Conservation (phyloP, 768 basidiomycete species). For the Tulasnella sp. region DNA sequence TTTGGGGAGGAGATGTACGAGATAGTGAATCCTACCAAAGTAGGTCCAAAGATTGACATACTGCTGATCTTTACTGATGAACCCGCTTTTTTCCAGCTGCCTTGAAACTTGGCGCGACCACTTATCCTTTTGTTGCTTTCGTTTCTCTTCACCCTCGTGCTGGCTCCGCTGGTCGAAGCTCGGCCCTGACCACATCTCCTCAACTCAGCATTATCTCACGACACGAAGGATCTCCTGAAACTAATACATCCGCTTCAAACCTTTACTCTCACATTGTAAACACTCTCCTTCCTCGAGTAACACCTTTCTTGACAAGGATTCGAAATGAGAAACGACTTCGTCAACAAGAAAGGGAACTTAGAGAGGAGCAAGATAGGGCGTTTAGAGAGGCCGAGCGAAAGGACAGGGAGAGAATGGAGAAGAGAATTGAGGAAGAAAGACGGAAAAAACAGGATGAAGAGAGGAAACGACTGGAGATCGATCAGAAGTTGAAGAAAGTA, state of each 20-base stretch:
- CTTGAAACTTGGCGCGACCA: conserved; percentile 72
- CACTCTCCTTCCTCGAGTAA: conserved; percentile 68
- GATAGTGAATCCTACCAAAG: conserved; percentile 72
- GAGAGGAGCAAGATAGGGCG: conserved; percentile 73
- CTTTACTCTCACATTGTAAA: conserved; percentile 55
- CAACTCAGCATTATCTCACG: conserved; percentile 73
- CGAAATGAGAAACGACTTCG: conserved; percentile 29
- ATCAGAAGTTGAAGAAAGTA: conserved; percentile 14
- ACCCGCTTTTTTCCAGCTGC: conserved; percentile 32
- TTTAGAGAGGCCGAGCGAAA: conserved; percentile 49
- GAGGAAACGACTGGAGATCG: conserved; percentile 24
- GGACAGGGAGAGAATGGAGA: conserved; percentile 57
- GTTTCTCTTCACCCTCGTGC: conserved; percentile 65
- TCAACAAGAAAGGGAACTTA: conserved; percentile 33
- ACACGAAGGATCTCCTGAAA: conserved; percentile 53
- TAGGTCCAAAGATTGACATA: conserved; percentile 21
- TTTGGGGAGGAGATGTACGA: conserved; percentile 88
- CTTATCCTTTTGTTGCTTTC: conserved; percentile 89
- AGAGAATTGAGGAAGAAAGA: conserved; percentile 37
- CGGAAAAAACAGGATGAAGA: conserved; percentile 27
- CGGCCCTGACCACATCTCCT: conserved; percentile 28
- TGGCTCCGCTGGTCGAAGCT: conserved; percentile 27
- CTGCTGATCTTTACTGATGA: conserved; percentile 15
- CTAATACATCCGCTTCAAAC: conserved; percentile 48
- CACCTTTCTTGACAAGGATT: conserved; percentile 57